phyloP scores from a whole-genome alignment of 768 basidiomycete species.

The Mycena maculata region DNA sequence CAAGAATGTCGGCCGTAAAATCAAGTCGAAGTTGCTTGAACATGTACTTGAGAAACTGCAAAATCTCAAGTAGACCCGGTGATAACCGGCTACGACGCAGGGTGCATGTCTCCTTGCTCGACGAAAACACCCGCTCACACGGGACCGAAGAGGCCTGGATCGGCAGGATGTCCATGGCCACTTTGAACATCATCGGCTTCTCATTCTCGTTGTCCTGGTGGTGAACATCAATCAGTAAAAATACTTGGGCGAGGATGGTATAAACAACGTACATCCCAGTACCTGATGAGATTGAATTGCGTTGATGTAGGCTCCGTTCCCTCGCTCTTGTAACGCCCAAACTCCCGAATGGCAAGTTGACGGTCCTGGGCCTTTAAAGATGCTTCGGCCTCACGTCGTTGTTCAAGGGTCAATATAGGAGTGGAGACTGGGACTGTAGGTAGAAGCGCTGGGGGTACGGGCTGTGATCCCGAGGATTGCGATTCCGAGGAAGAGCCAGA shows the following conservation, averaged over 20 bases:
- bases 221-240: neutral
- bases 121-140: too few species aligned
- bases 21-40: slow-evolving; percentile 34
- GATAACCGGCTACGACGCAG: too few species aligned
- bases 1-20: slow-evolving; percentile 34
- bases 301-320: neutral
- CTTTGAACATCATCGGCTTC: slow-evolving; percentile 9
- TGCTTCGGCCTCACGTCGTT: neutral
- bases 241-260: neutral
- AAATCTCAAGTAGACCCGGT: too few species aligned
- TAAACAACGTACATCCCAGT: slow-evolving; percentile 37
- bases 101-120: slow-evolving; percentile 39
- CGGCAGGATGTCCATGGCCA: slow-evolving; percentile 33
- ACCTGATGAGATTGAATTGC: slow-evolving; percentile 24
- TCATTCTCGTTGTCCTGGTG: slow-evolving; percentile 20
- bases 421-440: too few species aligned
- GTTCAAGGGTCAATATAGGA: neutral
- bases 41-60: too few species aligned
- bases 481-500: too few species aligned
- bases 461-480: too few species aligned
- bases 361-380: slow-evolving; percentile 8
- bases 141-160: slow-evolving; percentile 46
- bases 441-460: too few species aligned
- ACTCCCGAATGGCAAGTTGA: slow-evolving; percentile 11
- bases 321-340: slow-evolving; percentile 18